These are phyloP conservation scores for Candida sithepensis DNA, from an alignment of 805 yeast species.

Conservation along the genomic window DNA sequence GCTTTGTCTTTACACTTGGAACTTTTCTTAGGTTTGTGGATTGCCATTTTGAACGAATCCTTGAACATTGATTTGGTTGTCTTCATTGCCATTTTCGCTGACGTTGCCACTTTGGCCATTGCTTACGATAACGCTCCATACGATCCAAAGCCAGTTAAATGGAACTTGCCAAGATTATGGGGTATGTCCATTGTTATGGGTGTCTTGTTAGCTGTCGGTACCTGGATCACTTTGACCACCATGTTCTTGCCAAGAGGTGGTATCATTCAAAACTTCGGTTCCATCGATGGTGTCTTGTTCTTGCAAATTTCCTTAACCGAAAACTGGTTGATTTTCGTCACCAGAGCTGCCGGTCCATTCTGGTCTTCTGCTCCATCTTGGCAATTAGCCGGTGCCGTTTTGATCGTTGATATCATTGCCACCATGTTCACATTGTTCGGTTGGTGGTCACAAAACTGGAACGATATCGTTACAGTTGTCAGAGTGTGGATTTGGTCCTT, in stretches of 20 bases:
- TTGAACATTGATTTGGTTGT: constrained; percentile 85
- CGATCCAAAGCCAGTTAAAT: constrained; percentile 84
- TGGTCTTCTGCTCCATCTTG: constrained; percentile 92
- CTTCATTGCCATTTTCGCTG: constrained; percentile 94
- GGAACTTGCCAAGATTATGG: constrained; percentile 94
- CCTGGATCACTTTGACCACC: constrained; percentile 89
- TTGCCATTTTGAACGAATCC: constrained; percentile 82
- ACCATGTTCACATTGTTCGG: constrained; percentile 87
- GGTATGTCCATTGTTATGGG: constrained; percentile 87
- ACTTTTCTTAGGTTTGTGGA: constrained; percentile 91
- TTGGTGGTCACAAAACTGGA: constrained; percentile 94
- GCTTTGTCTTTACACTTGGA: constrained; percentile 92
- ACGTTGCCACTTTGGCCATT: constrained; percentile 92
- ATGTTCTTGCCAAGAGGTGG: constrained; percentile 84
- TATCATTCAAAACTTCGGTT: constrained; percentile 90
- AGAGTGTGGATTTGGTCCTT: constrained; percentile 88
- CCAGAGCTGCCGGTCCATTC: constrained; percentile 95
- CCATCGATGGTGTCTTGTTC: constrained; percentile 83
- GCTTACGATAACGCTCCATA: constrained; percentile 70
- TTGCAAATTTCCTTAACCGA: constrained; percentile 87
- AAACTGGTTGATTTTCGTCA: constrained; percentile 91
- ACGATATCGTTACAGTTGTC: constrained; percentile 86
- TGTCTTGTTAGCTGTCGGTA: constrained; percentile 74
- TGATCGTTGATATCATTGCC: constrained; percentile 79
- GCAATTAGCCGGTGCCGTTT: constrained; percentile 90